These are phyloP conservation scores for Calonectria montana DNA, from an alignment of 2,329 filamentous ascomycete species.

Conservation along the genomic window DNA sequence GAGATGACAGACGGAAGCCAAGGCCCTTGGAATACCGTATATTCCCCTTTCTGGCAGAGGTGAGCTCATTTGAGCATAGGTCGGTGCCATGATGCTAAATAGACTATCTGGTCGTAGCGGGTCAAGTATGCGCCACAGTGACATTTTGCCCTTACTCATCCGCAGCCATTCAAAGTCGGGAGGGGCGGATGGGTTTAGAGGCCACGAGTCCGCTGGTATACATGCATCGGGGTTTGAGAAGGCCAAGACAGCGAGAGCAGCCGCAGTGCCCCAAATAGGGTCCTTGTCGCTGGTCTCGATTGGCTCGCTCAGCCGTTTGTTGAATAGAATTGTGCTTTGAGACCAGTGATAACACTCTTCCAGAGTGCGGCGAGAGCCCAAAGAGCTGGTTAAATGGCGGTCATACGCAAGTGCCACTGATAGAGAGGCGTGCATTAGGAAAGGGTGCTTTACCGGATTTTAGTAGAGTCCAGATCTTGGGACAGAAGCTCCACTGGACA, in stretches of 20 bases:
- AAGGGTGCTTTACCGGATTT: slow-evolving; percentile 49
- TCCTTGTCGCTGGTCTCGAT: slow-evolving; percentile 53
- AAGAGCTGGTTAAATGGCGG: slow-evolving; percentile 43
- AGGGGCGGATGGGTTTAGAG: slow-evolving; percentile 37
- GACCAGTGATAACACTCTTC: slow-evolving; percentile 58
- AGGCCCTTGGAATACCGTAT: slow-evolving; percentile 35
- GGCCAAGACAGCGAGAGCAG: slow-evolving; percentile 52
- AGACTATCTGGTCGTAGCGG: slow-evolving; percentile 51
- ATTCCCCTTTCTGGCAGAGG: slow-evolving; percentile 45
- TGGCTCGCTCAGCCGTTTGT: slow-evolving; percentile 47
- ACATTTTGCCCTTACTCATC: slow-evolving; percentile 50
- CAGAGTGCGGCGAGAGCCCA: slow-evolving; percentile 38
- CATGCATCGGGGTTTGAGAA: slow-evolving; percentile 54
- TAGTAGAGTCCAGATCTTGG: neutral
- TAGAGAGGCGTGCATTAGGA: slow-evolving; percentile 58
- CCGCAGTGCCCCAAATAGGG: slow-evolving; percentile 59
- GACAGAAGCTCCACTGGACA: no score
- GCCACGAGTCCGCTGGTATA: slow-evolving; percentile 48
- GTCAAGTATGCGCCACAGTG: slow-evolving; percentile 48
- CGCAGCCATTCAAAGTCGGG: slow-evolving; percentile 50
- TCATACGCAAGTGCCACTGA: slow-evolving; percentile 56
- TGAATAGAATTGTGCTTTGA: slow-evolving; percentile 54
- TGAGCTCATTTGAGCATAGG: slow-evolving; percentile 50
- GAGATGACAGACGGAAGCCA: slow-evolving; percentile 43
- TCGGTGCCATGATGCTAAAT: slow-evolving; percentile 47